Evolutionary conservation across 164 flowering plant species (phyloP).

Genomic region (Vitis riparia): DNA sequence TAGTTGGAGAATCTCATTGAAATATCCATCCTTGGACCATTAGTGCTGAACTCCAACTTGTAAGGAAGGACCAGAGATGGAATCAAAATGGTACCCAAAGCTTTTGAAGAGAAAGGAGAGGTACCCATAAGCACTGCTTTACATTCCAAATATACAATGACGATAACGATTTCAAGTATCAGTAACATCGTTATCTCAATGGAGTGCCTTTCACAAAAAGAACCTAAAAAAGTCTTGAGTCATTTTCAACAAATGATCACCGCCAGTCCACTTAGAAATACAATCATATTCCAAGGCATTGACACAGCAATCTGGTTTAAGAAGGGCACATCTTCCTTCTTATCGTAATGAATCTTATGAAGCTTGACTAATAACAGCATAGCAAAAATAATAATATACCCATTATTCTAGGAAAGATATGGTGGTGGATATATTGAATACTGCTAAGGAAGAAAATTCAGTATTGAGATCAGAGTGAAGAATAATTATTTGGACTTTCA

Average conservation of each 20-base stretch:
- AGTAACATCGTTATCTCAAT: conserved; percentile 6
- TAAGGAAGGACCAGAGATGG: conserved; percentile 6
- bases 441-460: too few species aligned
- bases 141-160: neutral
- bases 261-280: neutral
- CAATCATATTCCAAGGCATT: neutral
- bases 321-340: neutral
- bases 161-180: conserved; percentile 22
- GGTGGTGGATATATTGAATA: too few species aligned
- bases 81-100: conserved; percentile 5
- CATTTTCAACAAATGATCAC: conserved; percentile 10
- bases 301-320: neutral
- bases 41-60: conserved; percentile 13
- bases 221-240: neutral
- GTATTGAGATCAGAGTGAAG: too few species aligned
- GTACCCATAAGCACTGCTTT: neutral
- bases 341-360: too few species aligned
- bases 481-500: too few species aligned
- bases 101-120: conserved; percentile 5
- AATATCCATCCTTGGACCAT: neutral
- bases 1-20: neutral
- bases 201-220: neutral
- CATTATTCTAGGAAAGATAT: too few species aligned
- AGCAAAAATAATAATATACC: too few species aligned
- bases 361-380: too few species aligned